A percentile compares a stretch with the other conserved stretches of the same genome.
Evolutionary conservation across 75 land plant species (phyloP).

Genomic region (Larix kaempferi): DNA sequence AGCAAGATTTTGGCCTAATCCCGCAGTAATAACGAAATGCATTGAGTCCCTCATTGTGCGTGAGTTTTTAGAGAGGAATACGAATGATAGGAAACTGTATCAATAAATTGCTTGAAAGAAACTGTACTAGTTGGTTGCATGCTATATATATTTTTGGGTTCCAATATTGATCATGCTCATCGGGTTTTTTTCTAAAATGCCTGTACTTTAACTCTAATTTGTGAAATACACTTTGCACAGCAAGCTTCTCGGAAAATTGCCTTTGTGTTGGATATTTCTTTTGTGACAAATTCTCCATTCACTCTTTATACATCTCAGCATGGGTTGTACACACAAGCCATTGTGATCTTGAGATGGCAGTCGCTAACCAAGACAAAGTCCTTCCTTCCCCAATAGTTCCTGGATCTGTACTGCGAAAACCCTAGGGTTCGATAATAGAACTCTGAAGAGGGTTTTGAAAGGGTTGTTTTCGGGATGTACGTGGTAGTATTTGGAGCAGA

Average conservation of each 20-base stretch:
- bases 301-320: neutral
- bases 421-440: no score
- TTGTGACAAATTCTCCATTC: neutral
- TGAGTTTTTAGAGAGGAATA: slow-evolving; percentile 93
- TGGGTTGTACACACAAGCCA: neutral
- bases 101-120: slow-evolving; percentile 80
- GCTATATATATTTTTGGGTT: neutral
- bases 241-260: neutral
- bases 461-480: no score
- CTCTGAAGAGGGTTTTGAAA: no score
- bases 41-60: slow-evolving; percentile 93
- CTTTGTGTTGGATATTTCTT: neutral
- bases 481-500: no score
- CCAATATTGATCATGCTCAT: neutral
- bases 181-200: neutral
- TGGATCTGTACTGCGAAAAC: no score
- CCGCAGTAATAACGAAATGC: slow-evolving; percentile 90
- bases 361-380: neutral
- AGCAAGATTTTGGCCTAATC: slow-evolving; percentile 86
- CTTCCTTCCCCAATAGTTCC: no score
- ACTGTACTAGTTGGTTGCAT: slow-evolving; percentile 6
- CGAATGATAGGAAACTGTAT: slow-evolving; percentile 79
- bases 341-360: neutral
- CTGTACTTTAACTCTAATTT: slow-evolving; percentile 2
- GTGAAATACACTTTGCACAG: neutral